Conservation (phyloP, 768 basidiomycete species). For the Clathrus columnatus region DNA sequence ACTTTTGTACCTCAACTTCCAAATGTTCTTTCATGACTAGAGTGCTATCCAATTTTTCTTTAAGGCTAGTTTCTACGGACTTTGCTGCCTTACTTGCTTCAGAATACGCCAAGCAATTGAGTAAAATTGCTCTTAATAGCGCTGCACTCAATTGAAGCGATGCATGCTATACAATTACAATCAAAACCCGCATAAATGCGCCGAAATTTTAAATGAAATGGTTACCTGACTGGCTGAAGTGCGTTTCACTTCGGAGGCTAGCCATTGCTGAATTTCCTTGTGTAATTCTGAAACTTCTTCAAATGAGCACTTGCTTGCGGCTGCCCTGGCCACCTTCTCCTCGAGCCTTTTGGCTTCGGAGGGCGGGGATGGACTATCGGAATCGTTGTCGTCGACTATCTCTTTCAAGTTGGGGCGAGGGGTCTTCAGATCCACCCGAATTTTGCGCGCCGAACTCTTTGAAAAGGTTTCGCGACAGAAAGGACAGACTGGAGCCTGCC, state of each 20-base stretch:
- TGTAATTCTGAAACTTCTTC: constrained; percentile 75
- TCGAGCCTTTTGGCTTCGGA: constrained; percentile 53
- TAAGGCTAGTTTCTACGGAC: constrained; percentile 50
- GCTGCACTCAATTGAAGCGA: constrained; percentile 70
- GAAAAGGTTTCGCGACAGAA: constrained; percentile 77
- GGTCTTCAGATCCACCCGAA: constrained; percentile 74
- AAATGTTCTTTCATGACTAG: constrained; percentile 49
- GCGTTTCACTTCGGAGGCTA: constrained; percentile 46
- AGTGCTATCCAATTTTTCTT: constrained; percentile 56
- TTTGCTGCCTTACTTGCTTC: constrained; percentile 66
- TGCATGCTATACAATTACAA: constrained; percentile 35
- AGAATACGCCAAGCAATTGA: constrained; percentile 74
- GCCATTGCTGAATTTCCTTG: constrained; percentile 72
- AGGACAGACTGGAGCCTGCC: constrained; percentile 68
- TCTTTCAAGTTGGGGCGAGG: constrained; percentile 49
- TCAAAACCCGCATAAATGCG: constrained; percentile 2
- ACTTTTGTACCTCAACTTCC: constrained; percentile 68
- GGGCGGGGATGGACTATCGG: constrained; percentile 8
- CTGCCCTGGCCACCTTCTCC: constrained; percentile 69
- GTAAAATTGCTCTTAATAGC: constrained; percentile 71
- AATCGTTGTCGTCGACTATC: constrained; percentile 25
- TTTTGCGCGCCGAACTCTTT: constrained; percentile 56
- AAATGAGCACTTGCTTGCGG: constrained; percentile 79
- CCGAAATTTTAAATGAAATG: constrained; percentile 19
- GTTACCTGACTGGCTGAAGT: constrained; percentile 51